Evolutionary conservation across 2,329 filamentous ascomycete species (phyloP), one percentile per base, ranked within the genome.

Genomic region (Raffaelea deltoideospora): DNA sequence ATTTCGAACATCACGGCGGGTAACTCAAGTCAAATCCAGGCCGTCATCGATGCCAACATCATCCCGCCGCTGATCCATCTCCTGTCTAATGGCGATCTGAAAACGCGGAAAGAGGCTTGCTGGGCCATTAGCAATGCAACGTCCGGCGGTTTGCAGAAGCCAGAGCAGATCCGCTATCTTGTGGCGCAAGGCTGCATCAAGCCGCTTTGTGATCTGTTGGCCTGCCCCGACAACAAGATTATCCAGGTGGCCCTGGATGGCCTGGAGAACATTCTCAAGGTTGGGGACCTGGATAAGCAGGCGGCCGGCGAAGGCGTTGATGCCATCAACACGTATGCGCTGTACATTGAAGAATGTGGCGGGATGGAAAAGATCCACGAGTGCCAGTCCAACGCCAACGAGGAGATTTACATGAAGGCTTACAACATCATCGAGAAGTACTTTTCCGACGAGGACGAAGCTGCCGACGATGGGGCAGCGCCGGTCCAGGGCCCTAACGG

Each of bases 371-470:
- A 96, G 79, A 96, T 98, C 50, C 90, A 98, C 64, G 88, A 96
- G 51, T 96, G 90, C 74, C 90, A 98, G 69, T 95, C 92, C 68
- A 98, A 98, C 53, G 88, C 88, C 67, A 98, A 98, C 64, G 90
- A 98, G 65, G 90, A 98, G 64, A 98, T 98, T 50, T 98, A 98
- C 72, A 96, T 98, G 88, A 98, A 98, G 76, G 90, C 90, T 0
- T 98, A 96, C 72, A 96, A 93, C 72, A 98, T 98, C 62, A 98
- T 98, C 48, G 90, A 98, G 72, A 95, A 95, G 69, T 98, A 98
- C 73, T 98, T 98, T 67, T 95, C 87, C 0, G 90, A 98, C 53
- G 90, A 98, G 48, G 90, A 96, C 38, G 90, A 93, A 55, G 86
- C 87, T 50, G 86, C 86, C 48, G 83, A 86, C 43, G 84, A 92